Percentiles rank a stretch among this genome's conserved stretches.
These are phyloP conservation scores for Penicillium chermesinum DNA, from an alignment of 495 filamentous ascomycete species.

Conservation along the genomic window DNA sequence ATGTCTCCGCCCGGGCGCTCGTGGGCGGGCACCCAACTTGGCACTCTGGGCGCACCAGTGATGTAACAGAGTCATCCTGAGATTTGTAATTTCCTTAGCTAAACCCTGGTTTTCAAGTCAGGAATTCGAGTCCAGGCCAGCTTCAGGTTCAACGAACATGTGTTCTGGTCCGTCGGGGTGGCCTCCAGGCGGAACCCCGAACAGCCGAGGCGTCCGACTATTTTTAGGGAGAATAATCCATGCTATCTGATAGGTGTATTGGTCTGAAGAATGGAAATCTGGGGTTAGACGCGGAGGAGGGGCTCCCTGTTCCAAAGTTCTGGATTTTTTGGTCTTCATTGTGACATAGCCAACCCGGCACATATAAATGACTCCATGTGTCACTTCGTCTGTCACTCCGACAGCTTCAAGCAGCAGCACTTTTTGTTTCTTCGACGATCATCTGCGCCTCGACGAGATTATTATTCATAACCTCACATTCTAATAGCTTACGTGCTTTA, in stretches of 20 bases:
- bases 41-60: background rate
- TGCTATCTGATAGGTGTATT: background rate
- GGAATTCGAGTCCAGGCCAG: no score
- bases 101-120: no score
- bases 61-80: background rate
- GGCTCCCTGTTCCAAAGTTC: background rate
- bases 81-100: no score
- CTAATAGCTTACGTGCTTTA: background rate
- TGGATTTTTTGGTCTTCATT: background rate
- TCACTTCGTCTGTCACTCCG: background rate
- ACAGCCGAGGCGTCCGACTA: background rate
- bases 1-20: no score
- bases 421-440: background rate
- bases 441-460: background rate
- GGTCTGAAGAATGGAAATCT: background rate
- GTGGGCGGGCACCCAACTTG: conserved; percentile 7
- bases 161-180: no score
- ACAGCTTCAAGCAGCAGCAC: background rate
- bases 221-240: background rate
- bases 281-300: background rate
- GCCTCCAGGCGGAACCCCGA: no score
- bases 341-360: background rate
- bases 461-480: background rate
- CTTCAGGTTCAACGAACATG: no score
- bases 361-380: background rate